phyloP scores from a whole-genome alignment of 2,329 filamentous ascomycete species.

The Stemphylium beticola region DNA sequence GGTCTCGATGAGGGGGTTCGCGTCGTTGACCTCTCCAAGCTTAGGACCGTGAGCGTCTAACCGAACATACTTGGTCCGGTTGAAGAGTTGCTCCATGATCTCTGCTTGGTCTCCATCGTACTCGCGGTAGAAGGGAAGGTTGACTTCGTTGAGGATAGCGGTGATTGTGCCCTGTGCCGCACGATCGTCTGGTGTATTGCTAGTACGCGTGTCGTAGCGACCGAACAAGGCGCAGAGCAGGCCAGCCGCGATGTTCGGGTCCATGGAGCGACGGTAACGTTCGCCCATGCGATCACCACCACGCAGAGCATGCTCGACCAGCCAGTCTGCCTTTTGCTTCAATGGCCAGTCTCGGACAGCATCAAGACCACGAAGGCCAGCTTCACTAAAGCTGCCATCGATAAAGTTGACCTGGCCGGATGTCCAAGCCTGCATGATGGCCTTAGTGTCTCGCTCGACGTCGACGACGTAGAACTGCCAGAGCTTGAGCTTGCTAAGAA shows the following conservation, averaged over 20 bases:
- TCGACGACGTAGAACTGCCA: slow-evolving; percentile 95
- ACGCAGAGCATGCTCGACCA: slow-evolving; percentile 71
- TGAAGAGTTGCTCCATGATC: slow-evolving; percentile 89
- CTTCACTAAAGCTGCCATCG: slow-evolving; percentile 57
- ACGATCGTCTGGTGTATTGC: slow-evolving; percentile 58
- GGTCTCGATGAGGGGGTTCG: slow-evolving; percentile 84
- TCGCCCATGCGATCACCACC: slow-evolving; percentile 79
- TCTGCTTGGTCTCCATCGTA: slow-evolving; percentile 84
- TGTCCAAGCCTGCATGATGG: slow-evolving; percentile 74
- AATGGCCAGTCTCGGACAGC: slow-evolving; percentile 61
- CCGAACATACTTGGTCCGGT: slow-evolving; percentile 92
- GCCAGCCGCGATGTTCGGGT: slow-evolving; percentile 73
- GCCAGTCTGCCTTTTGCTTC: slow-evolving; percentile 66
- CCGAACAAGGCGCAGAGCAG: slow-evolving; percentile 73
- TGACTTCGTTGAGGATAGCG: slow-evolving; percentile 79
- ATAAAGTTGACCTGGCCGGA: slow-evolving; percentile 64
- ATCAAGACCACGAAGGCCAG: slow-evolving; percentile 58
- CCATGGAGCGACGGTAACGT: slow-evolving; percentile 74
- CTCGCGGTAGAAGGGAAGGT: slow-evolving; percentile 87
- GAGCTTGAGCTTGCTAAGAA: slow-evolving; percentile 76
- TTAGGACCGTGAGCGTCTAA: slow-evolving; percentile 92
- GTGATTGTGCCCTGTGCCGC: slow-evolving; percentile 59
- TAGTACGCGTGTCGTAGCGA: slow-evolving; percentile 63
- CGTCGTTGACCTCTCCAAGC: slow-evolving; percentile 75
- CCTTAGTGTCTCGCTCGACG: slow-evolving; percentile 73